phyloP scores from a whole-genome alignment of 345 rosid species.

The Carallia pectinifolia region DNA sequence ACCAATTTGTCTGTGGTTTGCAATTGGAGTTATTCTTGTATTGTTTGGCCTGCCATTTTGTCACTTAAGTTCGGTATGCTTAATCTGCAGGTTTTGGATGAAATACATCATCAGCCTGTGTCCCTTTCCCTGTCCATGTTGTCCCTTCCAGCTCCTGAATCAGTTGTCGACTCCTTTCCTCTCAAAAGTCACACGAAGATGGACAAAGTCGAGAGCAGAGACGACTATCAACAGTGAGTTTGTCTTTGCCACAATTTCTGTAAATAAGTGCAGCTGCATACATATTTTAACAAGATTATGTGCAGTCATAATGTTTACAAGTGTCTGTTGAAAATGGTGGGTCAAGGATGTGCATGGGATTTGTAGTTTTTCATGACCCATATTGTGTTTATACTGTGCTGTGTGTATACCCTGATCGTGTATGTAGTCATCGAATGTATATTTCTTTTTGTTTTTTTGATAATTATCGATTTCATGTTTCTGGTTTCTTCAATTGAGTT shows the following conservation, averaged over 20 bases:
- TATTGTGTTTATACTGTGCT: not conserved
- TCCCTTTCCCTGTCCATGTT: slow-evolving; percentile 49
- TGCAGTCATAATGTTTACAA: too few species aligned
- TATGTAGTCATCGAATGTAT: not conserved
- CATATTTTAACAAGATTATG: not conserved
- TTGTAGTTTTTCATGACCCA: not conserved
- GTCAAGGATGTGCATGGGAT: not conserved
- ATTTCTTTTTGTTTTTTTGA: not conserved
- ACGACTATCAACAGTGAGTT: slow-evolving; percentile 58
- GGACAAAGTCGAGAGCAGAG: slow-evolving; percentile 26
- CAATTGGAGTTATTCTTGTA: not conserved
- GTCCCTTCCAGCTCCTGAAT: slow-evolving; percentile 61
- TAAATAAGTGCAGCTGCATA: not conserved
- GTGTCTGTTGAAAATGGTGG: too few species aligned
- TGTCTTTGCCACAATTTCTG: not conserved
- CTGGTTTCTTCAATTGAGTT: not conserved
- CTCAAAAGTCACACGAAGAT: slow-evolving; percentile 51
- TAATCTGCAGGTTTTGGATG: slow-evolving; percentile 62
- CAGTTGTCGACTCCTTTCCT: slow-evolving; percentile 67
- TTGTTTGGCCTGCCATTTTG: not conserved
- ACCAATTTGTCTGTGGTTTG: slow-evolving; percentile 3
- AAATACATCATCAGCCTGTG: slow-evolving; percentile 61
- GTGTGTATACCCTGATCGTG: too few species aligned
- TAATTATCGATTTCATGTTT: not conserved
- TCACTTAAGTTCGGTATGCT: slow-evolving; percentile 11